Base-by-base conservation (phyloP, 306 rosid genomes). In the Medicago arabica region DNA sequence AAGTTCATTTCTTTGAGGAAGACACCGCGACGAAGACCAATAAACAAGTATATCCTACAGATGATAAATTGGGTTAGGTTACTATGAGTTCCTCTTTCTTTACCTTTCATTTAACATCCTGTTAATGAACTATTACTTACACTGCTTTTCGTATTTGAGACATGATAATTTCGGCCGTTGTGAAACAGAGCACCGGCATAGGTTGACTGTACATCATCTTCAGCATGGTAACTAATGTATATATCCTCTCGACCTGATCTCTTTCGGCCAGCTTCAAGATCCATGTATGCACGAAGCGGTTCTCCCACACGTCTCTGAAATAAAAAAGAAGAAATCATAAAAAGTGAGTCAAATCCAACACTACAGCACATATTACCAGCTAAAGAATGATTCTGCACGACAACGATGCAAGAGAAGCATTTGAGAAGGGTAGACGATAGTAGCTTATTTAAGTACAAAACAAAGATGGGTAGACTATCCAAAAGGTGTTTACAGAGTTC, bases 1-100 rank as follows among this genome's bases (percentile, higher is more conserved):
- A 23, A 96, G 92, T 84, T 67, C 81, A 47, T 92, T 87, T 83
- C 99, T 87, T 81, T 77, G 78, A 62, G 98, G 80, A 76, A 96
- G 96, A 74, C 99, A 96, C 9, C 98, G 90, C 0, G 99, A 92
- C 7, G 99, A 96, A 67, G 99, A 96, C 99, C 99, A 96, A 81
- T 92, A 92, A 36, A 92, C 86, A 47, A 96, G 99, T 11, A 88
- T 78, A 25, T 89, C 97, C 99, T 96, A 57, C 50, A 84, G 76
- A 77, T 21, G 43, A 68, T 39, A 76, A 75, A 19, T 44, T 8
- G 57, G 63, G 9, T 75, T 55, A 57, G 41, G 66, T 77, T 71
- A 72, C 16, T 25, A 39, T 6, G 31, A 69, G 74, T 39, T 38
- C 44, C 8, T 12, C 31, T 28, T 36, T 51, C 36, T 25, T 58